Evolutionary conservation across 768 basidiomycete genomes (phyloP), one percentile per base, ranked within the genome.

Genomic region (Suillus hirtellus): DNA sequence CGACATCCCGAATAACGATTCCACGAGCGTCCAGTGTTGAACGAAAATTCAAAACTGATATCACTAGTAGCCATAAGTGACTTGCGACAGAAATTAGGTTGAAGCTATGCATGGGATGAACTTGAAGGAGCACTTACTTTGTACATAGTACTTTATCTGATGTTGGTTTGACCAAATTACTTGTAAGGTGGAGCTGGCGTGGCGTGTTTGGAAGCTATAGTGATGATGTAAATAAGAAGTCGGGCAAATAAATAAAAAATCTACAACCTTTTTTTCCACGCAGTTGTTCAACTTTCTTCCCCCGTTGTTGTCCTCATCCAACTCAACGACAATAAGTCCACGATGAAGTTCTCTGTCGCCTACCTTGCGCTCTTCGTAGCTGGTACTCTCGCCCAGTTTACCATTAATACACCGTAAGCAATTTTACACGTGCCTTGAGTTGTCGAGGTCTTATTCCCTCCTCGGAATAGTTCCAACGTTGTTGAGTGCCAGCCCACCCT

Each of bases 331-430:
- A 11, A 40, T 10, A 35, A 37, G 21, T 59, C 67, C 66, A 78
- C 73, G 69, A 88, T 88, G 87, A 84, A 83, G 78, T 72, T 76
- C 65, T 8, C 64, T 61, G 11, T 76, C 63, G 69, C 78, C 55
- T 69, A 80, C 60, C 61, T 84, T 68, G 76, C 76, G 49, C 74
- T 85, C 67, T 71, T 82, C 66, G 78, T 76, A 53, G 72, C 75
- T 58, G 73, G 74, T 38, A 85, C 74, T 56, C 47, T 79, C 31
- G 87, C 83, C 19, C 85, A 86, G 69, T 70, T 86, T 67, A 76
- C 67, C 1, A 78, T 92, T 72, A 87, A 89, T 72, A 93, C 91
- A 43, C 91, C 91, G 90, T 92, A 67, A 70, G 89, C 82, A 21
- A 19, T 19, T 40, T 55, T 38, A 55, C 42, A 40, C 40, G 15